phyloP scores from a whole-genome alignment of 345 rosid genomes.

The Gossypium rotundifolium region DNA sequence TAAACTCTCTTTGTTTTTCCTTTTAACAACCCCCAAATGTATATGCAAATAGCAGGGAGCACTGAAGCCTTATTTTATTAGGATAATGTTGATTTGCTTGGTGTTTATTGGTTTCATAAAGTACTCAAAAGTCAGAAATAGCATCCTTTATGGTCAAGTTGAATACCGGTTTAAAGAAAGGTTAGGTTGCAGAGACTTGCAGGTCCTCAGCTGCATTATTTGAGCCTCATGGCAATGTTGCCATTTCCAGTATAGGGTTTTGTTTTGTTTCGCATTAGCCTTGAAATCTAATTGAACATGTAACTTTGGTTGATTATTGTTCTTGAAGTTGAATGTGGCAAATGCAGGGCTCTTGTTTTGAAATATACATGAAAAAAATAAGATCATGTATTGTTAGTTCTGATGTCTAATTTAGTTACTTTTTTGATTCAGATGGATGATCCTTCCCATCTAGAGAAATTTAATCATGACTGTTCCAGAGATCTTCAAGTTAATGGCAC shows the following conservation, averaged over 20 bases:
- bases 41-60: neutral
- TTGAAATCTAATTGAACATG: neutral
- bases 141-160: neutral
- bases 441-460: constrained; percentile 55
- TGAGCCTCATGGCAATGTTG: neutral
- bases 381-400: neutral
- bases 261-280: neutral
- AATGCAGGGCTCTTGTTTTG: constrained; percentile 2
- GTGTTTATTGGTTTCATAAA: neutral
- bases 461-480: constrained; percentile 57
- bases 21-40: neutral
- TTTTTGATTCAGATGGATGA: constrained; percentile 55
- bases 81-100: neutral
- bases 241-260: neutral
- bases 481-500: constrained; percentile 52
- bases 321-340: constrained; percentile 1
- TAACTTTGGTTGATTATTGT: neutral
- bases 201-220: neutral
- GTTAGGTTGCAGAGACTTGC: neutral
- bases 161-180: neutral
- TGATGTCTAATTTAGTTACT: neutral
- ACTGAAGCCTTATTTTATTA: neutral
- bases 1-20: neutral
- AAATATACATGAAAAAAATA: no score
- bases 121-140: neutral